A percentile compares a stretch with the other conserved stretches of the same genome.
Evolutionary conservation across 495 filamentous ascomycete species (phyloP).

Genomic region (Penicillium parvum): DNA sequence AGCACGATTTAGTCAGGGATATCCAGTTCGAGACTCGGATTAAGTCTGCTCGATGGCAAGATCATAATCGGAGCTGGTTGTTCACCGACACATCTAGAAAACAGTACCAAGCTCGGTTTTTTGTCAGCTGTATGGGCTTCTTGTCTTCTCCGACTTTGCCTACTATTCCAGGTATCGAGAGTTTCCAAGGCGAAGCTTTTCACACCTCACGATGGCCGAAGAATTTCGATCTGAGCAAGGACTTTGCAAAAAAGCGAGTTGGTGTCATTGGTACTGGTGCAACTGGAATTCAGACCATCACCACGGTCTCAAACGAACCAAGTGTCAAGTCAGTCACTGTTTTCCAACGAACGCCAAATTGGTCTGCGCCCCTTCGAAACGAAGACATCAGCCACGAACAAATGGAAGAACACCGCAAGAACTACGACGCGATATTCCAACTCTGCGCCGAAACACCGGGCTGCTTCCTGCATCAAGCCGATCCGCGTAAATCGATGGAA

Average conservation of each 20-base stretch:
- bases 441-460: slow-evolving; percentile 39
- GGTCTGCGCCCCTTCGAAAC: slow-evolving; percentile 39
- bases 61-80: slow-evolving; percentile 14
- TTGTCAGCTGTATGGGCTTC: slow-evolving; percentile 21
- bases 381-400: slow-evolving; percentile 37
- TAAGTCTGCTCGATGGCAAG: slow-evolving; percentile 14
- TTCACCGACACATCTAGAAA: slow-evolving; percentile 10
- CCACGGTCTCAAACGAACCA: slow-evolving; percentile 20
- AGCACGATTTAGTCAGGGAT: slow-evolving; percentile 19
- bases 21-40: slow-evolving; percentile 28
- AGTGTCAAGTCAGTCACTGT: slow-evolving; percentile 31
- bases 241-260: slow-evolving; percentile 38
- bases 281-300: slow-evolving; percentile 45
- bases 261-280: slow-evolving; percentile 50
- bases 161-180: slow-evolving; percentile 20
- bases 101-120: slow-evolving; percentile 12
- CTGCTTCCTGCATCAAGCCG: slow-evolving; percentile 38
- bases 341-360: slow-evolving; percentile 49
- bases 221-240: slow-evolving; percentile 26
- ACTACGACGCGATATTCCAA: slow-evolving; percentile 41
- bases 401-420: slow-evolving; percentile 37
- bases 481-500: slow-evolving; percentile 20
- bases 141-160: slow-evolving; percentile 29
- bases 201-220: slow-evolving; percentile 43
- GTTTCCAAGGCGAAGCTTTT: slow-evolving; percentile 27